These are phyloP conservation scores for Fusarium veterinarium DNA, from an alignment of 2,329 filamentous ascomycete genomes.

Conservation along the genomic window DNA sequence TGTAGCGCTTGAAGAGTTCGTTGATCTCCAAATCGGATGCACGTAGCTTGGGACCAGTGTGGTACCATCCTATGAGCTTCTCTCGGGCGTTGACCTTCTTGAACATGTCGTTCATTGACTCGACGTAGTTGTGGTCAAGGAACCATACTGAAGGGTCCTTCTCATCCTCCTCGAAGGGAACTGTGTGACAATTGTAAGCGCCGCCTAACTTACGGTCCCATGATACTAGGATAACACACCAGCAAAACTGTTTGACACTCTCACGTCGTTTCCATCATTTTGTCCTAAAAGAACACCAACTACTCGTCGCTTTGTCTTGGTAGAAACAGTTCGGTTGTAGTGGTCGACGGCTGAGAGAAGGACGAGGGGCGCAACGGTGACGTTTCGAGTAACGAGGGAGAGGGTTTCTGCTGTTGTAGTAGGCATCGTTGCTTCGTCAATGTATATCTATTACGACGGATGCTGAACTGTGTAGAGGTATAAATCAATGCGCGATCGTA, in stretches of 20 bases:
- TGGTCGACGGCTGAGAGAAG: constrained; percentile 98
- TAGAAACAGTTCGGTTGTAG: constrained; percentile 91
- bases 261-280: constrained; percentile 95
- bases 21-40: constrained; percentile 99
- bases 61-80: constrained; percentile 99
- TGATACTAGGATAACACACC: constrained; percentile 63
- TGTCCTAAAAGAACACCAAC: constrained; percentile 95
- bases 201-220: constrained; percentile 4
- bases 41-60: constrained; percentile 95
- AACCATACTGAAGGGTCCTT: constrained; percentile 99
- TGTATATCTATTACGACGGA: constrained; percentile 22
- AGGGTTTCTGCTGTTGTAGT: constrained; percentile 96
- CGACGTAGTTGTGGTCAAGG: constrained; percentile 98
- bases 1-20: constrained; percentile 99
- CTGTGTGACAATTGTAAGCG: constrained; percentile 59
- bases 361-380: constrained; percentile 96
- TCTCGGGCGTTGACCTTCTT: constrained; percentile 99
- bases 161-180: constrained; percentile 98
- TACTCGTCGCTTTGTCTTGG: constrained; percentile 86
- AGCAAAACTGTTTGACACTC: constrained; percentile 99
- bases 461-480: constrained; percentile 18
- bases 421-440: constrained; percentile 74
- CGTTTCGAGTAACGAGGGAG: constrained; percentile 91
- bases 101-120: constrained; percentile 99
- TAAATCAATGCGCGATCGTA: constrained; percentile 26